phyloP scores from a whole-genome alignment of 805 yeast species.

The Lipomyces kockii region DNA sequence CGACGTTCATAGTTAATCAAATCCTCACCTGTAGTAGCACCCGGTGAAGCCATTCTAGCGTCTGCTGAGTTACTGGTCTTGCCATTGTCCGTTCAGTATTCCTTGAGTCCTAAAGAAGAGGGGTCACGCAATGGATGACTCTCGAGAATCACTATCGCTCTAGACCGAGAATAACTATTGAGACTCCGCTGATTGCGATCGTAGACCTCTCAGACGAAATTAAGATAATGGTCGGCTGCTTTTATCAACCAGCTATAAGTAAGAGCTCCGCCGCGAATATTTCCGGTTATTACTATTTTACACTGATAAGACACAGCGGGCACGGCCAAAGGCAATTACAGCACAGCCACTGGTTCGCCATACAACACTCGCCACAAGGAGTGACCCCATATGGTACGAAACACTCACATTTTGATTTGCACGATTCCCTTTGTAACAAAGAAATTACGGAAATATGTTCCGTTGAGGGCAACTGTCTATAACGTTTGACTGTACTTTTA shows the following conservation, averaged over 20 bases:
- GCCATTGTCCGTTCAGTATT: constrained; percentile 27
- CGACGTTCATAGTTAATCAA: not conserved
- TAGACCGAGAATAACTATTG: not conserved
- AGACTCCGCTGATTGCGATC: not conserved
- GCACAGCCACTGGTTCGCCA: not conserved
- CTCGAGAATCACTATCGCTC: not conserved
- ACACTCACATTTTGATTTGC: not conserved
- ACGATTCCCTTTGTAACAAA: too few species aligned
- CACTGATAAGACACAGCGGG: not conserved
- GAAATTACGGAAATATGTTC: too few species aligned
- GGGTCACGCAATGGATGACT: not conserved
- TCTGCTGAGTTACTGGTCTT: constrained; percentile 48
- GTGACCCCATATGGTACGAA: not conserved
- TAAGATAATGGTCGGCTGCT: not conserved
- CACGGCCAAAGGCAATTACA: not conserved
- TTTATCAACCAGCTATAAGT: not conserved
- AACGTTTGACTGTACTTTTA: not conserved
- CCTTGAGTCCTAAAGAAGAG: not conserved
- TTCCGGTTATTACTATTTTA: not conserved
- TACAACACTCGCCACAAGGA: not conserved
- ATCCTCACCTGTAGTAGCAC: constrained; percentile 55
- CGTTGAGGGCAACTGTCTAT: not conserved
- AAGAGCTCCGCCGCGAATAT: not conserved
- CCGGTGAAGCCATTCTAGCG: constrained; percentile 62
- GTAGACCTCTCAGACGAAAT: not conserved